A percentile compares a stretch with the other conserved stretches of the same genome.
Conservation (phyloP, 495 filamentous ascomycete species). For the Penicillium canescens region DNA sequence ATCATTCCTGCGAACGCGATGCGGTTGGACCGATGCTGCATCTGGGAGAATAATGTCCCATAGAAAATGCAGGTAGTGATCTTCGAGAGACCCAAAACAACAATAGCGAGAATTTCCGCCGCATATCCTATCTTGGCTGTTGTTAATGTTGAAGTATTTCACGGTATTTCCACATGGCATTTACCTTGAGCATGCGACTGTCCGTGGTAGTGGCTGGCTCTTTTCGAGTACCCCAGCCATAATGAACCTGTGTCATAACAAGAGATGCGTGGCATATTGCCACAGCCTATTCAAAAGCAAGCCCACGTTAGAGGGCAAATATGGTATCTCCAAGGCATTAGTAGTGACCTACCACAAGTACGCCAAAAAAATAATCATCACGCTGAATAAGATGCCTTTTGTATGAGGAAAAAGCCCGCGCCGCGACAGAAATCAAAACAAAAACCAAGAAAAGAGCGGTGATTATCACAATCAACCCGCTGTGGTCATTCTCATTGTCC, state of each 20-base stretch:
- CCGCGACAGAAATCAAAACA: conserved; percentile 17
- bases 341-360: conserved; percentile 19
- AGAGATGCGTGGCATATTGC: conserved; percentile 10
- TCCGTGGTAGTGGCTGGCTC: neutral
- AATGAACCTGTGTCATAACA: conserved; percentile 14
- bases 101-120: conserved; percentile 21
- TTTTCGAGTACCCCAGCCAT: conserved; percentile 20
- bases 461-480: conserved; percentile 27
- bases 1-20: conserved; percentile 9
- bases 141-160: neutral
- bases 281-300: conserved; percentile 4
- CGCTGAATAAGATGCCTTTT: conserved; percentile 12
- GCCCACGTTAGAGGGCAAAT: neutral
- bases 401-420: conserved; percentile 17
- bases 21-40: conserved; percentile 1
- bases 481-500: conserved; percentile 29
- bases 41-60: conserved; percentile 11
- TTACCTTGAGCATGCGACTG: conserved; percentile 19
- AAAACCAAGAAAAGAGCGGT: conserved; percentile 24
- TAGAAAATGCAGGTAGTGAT: conserved; percentile 15
- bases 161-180: neutral
- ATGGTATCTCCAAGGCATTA: neutral
- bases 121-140: conserved; percentile 13
- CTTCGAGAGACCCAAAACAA: conserved; percentile 20
- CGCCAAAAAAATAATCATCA: conserved; percentile 24